Conservation (phyloP, 176 grass and related monocot species). For the Eragrostis curvula region DNA sequence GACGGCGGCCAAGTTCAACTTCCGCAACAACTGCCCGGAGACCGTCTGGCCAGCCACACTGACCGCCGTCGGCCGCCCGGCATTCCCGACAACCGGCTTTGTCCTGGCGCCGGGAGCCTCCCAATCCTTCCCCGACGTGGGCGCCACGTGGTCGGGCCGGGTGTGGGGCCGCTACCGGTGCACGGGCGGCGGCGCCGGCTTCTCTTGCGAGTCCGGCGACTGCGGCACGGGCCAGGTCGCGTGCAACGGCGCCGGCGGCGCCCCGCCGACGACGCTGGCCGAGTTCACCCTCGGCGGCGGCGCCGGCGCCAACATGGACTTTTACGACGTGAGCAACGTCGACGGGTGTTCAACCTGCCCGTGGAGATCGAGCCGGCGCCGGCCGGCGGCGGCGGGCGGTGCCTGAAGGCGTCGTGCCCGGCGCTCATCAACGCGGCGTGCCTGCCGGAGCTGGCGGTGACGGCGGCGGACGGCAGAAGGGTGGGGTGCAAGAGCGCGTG, state of each 20-base stretch:
- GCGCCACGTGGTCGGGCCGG: constrained; percentile 54
- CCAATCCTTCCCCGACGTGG: constrained; percentile 9
- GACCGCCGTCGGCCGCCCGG: background rate
- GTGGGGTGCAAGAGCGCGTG: constrained; percentile 74
- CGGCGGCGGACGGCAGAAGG: too few relatives aligned
- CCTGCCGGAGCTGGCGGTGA: constrained; percentile 47
- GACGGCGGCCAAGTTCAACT: constrained; percentile 47
- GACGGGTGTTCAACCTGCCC: constrained; percentile 76
- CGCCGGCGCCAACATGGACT: constrained; percentile 20
- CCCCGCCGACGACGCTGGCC: constrained; percentile 49
- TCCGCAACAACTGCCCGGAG: constrained; percentile 62
- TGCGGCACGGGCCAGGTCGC: constrained; percentile 50
- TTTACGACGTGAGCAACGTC: constrained; percentile 70
- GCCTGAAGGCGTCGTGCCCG: background rate
- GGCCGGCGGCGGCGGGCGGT: background rate
- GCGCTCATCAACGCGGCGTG: constrained; percentile 53
- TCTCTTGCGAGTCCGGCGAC: constrained; percentile 62
- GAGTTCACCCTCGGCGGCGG: constrained; percentile 62
- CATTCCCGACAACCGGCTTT: constrained; percentile 61
- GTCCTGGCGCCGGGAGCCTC: constrained; percentile 28
- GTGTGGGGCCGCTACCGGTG: constrained; percentile 61
- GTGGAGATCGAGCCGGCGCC: constrained; percentile 29
- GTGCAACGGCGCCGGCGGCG: constrained; percentile 51
- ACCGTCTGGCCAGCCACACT: constrained; percentile 58
- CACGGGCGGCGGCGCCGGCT: constrained; percentile 28